Evolutionary conservation across 805 yeast species (phyloP).

Genomic region (Pichia pseudocactophila): DNA sequence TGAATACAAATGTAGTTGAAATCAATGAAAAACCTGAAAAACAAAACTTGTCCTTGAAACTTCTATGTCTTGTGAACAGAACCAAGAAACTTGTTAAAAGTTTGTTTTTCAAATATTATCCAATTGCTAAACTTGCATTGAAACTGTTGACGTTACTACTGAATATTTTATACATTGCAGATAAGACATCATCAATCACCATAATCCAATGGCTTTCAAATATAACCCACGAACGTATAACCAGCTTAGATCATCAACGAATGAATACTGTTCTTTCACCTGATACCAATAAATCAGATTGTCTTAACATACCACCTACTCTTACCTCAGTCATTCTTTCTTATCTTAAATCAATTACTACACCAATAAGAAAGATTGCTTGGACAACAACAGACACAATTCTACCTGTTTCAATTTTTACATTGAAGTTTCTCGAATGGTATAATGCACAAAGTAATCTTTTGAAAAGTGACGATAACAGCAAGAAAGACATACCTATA

Average conservation of each 20-base stretch:
- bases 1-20: slow-evolving; percentile 24
- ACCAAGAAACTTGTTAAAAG: slow-evolving; percentile 9
- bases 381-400: slow-evolving; percentile 31
- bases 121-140: slow-evolving; percentile 40
- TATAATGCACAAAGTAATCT: slow-evolving; percentile 73
- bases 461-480: slow-evolving; percentile 39
- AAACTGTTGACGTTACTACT: slow-evolving; percentile 46
- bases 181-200: slow-evolving; percentile 54
- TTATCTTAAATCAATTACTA: slow-evolving; percentile 2
- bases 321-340: slow-evolving; percentile 1
- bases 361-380: slow-evolving; percentile 21
- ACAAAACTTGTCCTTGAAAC: background rate
- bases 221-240: slow-evolving; percentile 58
- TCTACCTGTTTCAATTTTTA: slow-evolving; percentile 75
- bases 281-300: background rate
- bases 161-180: slow-evolving; percentile 59
- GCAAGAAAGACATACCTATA: slow-evolving; percentile 8
- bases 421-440: slow-evolving; percentile 85
- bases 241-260: slow-evolving; percentile 38
- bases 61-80: background rate
- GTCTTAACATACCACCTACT: slow-evolving; percentile 4
- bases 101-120: slow-evolving; percentile 52
- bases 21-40: background rate
- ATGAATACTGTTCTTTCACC: slow-evolving; percentile 20
- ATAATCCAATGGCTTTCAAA: slow-evolving; percentile 51